Evolutionary conservation across 306 rosid species (phyloP).

Genomic region (Cyamopsis tetragonoloba): DNA sequence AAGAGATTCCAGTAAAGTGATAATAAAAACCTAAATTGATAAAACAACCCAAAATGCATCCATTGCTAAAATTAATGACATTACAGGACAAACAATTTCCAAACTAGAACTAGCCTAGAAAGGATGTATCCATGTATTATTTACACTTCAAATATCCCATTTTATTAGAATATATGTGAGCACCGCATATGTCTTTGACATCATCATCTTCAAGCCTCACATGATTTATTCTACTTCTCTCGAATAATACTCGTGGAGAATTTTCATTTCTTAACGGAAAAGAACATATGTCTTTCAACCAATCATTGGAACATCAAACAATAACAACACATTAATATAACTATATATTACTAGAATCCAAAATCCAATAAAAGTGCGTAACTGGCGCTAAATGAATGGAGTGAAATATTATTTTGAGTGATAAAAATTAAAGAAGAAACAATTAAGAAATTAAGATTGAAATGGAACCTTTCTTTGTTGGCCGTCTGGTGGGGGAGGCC

Average conservation of each 20-base stretch:
- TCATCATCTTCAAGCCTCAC: background rate
- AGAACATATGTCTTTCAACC: background rate
- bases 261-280: background rate
- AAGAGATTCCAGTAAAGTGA: background rate
- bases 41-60: background rate
- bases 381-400: background rate
- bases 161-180: background rate
- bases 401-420: background rate
- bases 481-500: slow-evolving; percentile 77
- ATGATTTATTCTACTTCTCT: background rate
- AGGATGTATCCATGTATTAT: background rate
- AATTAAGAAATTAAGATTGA: background rate
- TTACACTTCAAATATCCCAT: background rate
- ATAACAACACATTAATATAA: background rate
- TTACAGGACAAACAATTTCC: background rate
- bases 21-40: background rate
- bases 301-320: background rate
- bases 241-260: slow-evolving; percentile 2
- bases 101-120: background rate
- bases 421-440: background rate
- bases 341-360: too few relatives aligned
- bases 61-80: background rate
- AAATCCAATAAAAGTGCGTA: background rate
- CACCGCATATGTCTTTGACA: background rate
- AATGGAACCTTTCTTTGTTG: slow-evolving; percentile 61